Evolutionary conservation across 1,284 basidiomycete species (phyloP), one percentile per base, ranked within the genome.

Genomic region (Trametes polyzona): DNA sequence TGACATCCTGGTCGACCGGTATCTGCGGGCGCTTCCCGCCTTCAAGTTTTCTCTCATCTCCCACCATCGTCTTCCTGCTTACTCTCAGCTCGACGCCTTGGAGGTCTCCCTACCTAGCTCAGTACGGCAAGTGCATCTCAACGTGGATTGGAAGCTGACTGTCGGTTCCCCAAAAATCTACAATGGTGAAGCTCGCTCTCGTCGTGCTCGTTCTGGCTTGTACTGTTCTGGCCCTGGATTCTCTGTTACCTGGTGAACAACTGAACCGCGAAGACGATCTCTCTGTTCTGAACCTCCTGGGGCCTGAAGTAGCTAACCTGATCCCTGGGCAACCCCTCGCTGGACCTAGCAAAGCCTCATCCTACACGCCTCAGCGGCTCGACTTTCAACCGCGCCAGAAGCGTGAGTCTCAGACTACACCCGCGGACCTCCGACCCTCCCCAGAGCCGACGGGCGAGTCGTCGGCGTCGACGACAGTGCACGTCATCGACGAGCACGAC

Each of bases 371-470:
- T 6, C 8, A n/a, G 8, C 44, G n/a, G 2, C 24, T 23, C 12
- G 23, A 27, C 37, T 26, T 23, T 16, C 32, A 35, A 19, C 49
- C 17, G 10, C 30, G 36, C 29, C n/a, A 40, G n/a, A 58, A 63
- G 49, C 53, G 57, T 43, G 44, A 47, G 21, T 35, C 51, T 2
- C 52, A 42, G 24, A 57, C 59, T 1, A 41, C 51, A 1, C 60
- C 63, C 7, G 49, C 47, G 21, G 67, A 80, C 52, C 61, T 68
- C 2, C 63, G 73, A 5, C 79, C 80, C 0, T 82, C 80, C 1
- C 79, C 79, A 1, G 72, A 74, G 29, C 79, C 80, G 0, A 82
- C 80, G 0, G 78, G 76, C 2, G 59, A 67, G 1, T 64, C 75
- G 2, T 77, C 76, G 2, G 27, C 64, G 21, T 65, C 67, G 23